These are phyloP conservation scores for Melanogaster broomeanus DNA, from an alignment of 768 basidiomycete genomes.

Conservation along the genomic window DNA sequence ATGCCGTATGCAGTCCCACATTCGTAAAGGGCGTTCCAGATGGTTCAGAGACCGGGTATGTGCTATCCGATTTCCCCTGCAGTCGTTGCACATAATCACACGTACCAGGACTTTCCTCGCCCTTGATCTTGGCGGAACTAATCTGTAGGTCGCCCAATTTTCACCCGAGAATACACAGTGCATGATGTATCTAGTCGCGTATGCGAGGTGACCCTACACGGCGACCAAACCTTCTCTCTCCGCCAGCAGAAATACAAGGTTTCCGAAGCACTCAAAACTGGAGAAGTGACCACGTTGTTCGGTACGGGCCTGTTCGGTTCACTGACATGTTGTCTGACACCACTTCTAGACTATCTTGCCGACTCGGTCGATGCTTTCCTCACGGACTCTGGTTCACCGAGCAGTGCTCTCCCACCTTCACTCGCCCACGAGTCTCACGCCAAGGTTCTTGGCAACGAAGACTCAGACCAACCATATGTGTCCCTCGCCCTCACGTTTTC, in stretches of 20 bases:
- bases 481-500: conserved; percentile 94
- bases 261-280: conserved; percentile 89
- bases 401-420: conserved; percentile 25
- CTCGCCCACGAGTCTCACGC: conserved; percentile 18
- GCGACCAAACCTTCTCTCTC: conserved; percentile 85
- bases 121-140: conserved; percentile 96
- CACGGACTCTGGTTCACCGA: conserved; percentile 47
- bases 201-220: conserved; percentile 90
- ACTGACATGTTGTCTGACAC: conserved; percentile 9
- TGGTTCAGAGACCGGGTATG: conserved; percentile 91
- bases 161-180: background rate
- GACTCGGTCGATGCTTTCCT: conserved; percentile 96
- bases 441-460: conserved; percentile 10
- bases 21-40: conserved; percentile 96
- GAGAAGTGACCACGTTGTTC: conserved; percentile 85
- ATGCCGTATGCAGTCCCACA: conserved; percentile 61
- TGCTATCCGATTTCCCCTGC: background rate
- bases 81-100: conserved; percentile 8
- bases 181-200: conserved; percentile 66
- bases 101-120: conserved; percentile 85
- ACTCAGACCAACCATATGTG: conserved; percentile 44
- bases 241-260: conserved; percentile 97
- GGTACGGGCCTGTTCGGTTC: conserved; percentile 46
- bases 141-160: conserved; percentile 65
- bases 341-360: conserved; percentile 85